Conservation (phyloP, 2,329 filamentous ascomycete genomes). For the Colletotrichum graminicola region DNA sequence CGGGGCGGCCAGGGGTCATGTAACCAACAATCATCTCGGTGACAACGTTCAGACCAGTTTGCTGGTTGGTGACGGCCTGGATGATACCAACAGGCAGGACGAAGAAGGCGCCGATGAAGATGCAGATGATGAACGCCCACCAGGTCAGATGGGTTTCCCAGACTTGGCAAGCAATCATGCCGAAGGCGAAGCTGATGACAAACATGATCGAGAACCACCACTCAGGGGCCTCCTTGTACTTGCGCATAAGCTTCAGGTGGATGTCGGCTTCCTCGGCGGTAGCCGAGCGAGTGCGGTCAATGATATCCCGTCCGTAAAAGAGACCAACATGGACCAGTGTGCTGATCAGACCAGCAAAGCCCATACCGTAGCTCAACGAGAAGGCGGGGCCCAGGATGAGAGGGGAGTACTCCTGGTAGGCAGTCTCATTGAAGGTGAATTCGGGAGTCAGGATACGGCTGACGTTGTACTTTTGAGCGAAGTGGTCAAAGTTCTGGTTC, state of each 20-base stretch:
- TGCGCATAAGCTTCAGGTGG: slow-evolving; percentile 67
- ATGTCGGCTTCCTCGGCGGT: slow-evolving; percentile 61
- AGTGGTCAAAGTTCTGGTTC: slow-evolving; percentile 72
- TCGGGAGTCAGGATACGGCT: slow-evolving; percentile 67
- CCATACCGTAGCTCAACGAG: slow-evolving; percentile 66
- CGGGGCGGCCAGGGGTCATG: slow-evolving; percentile 60
- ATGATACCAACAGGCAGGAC: slow-evolving; percentile 60
- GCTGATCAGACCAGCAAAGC: slow-evolving; percentile 67
- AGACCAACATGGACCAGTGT: slow-evolving; percentile 65
- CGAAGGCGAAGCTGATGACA: slow-evolving; percentile 62
- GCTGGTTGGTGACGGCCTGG: slow-evolving; percentile 62
- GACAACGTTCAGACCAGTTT: slow-evolving; percentile 62
- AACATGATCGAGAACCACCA: slow-evolving; percentile 69
- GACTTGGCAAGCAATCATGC: slow-evolving; percentile 53
- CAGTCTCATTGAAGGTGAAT: slow-evolving; percentile 68
- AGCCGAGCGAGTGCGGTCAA: slow-evolving; percentile 49
- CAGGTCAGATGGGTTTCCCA: slow-evolving; percentile 58
- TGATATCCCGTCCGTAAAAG: slow-evolving; percentile 65
- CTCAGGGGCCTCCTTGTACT: slow-evolving; percentile 66
- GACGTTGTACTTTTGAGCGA: slow-evolving; percentile 69
- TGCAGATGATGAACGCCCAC: slow-evolving; percentile 57
- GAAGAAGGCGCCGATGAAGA: slow-evolving; percentile 55
- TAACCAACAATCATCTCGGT: slow-evolving; percentile 64
- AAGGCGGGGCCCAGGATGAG: slow-evolving; percentile 68
- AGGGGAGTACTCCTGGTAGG: slow-evolving; percentile 70